Evolutionary conservation across 2,329 filamentous ascomycete genomes (phyloP), one percentile per base, ranked within the genome.

Genomic region (Beauveria varroae): DNA sequence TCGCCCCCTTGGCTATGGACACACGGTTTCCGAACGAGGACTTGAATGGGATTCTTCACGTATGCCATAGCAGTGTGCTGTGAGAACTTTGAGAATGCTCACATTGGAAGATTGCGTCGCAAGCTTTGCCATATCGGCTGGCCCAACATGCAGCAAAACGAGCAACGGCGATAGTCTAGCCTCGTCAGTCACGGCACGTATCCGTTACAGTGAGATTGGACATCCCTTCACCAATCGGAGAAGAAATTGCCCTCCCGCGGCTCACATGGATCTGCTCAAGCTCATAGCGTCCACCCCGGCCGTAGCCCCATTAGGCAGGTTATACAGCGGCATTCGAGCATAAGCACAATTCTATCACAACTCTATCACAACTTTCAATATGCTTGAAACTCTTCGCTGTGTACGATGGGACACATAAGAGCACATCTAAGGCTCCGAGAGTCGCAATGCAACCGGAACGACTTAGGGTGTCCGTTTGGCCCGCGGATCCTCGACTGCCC

Each of bases 251-350:
- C 41, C 24, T 47, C 28, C 54, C 28, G 47, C n/a, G n/a, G 43
- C 43, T 37, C 26, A 28, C 24, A 24, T 34, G 24, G 24, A 18
- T 5, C 24, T 53, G 50, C 12, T 30, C 30, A 16, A 34, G 1
- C 53, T 28, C 10, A n/a, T 22, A 40, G 55, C 44, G 49, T 24
- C 1, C 46, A 30, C 46, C 7, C 46, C 28, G 28, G 28, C 12
- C 20, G 26, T 47, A 54, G 40, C 57, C 46, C 26, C n/a, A 60
- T 53, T 54, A 60, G 50, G 57, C 41, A 60, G 57, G 57, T 47
- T 26, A 44, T 40, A 46, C 8, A 50, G 9, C 22, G 8, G 20
- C 22, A 28, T 37, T 43, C 34, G 24, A 52, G 57, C 24, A 22
- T 59, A 52, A 44, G 22, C 34, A 59, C 24, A 52, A 59, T 24